A percentile compares a stretch with the other conserved stretches of the same genome.
phyloP scores from a whole-genome alignment of 2,329 filamentous ascomycete genomes.

The Microcyclosporella mali region DNA sequence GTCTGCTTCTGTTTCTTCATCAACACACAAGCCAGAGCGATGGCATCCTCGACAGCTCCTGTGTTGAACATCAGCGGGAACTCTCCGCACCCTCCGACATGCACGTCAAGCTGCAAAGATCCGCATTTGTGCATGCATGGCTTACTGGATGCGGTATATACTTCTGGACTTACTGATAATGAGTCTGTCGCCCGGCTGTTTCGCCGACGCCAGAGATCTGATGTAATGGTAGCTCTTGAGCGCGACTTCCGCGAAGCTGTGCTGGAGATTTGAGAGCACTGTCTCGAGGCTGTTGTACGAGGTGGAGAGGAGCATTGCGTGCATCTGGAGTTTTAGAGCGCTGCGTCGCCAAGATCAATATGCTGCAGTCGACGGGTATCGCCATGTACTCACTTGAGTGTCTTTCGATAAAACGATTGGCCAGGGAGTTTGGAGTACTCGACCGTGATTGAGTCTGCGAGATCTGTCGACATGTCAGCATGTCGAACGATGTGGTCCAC shows the following conservation, averaged over 20 bases:
- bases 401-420: slow-evolving; percentile 71
- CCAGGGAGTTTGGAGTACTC: slow-evolving; percentile 68
- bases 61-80: slow-evolving; percentile 5
- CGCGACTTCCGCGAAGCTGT: slow-evolving; percentile 70
- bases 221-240: slow-evolving; percentile 63
- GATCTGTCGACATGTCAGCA: slow-evolving; percentile 32
- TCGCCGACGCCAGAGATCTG: slow-evolving; percentile 51
- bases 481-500: background rate
- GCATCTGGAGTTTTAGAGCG: slow-evolving; percentile 76
- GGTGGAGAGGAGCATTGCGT: slow-evolving; percentile 77
- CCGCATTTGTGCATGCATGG: background rate
- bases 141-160: background rate
- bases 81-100: background rate
- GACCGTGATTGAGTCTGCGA: slow-evolving; percentile 71
- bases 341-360: slow-evolving; percentile 20
- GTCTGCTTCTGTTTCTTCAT: slow-evolving; percentile 51
- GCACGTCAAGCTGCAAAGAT: slow-evolving; percentile 3
- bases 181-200: slow-evolving; percentile 54
- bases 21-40: slow-evolving; percentile 58
- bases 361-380: background rate
- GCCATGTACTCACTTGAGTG: slow-evolving; percentile 44
- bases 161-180: slow-evolving; percentile 49
- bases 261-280: slow-evolving; percentile 67
- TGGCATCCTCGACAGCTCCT: slow-evolving; percentile 61
- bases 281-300: slow-evolving; percentile 64